Evolutionary conservation across 768 basidiomycete species (phyloP).

Genomic region (Pholiota conissans): DNA sequence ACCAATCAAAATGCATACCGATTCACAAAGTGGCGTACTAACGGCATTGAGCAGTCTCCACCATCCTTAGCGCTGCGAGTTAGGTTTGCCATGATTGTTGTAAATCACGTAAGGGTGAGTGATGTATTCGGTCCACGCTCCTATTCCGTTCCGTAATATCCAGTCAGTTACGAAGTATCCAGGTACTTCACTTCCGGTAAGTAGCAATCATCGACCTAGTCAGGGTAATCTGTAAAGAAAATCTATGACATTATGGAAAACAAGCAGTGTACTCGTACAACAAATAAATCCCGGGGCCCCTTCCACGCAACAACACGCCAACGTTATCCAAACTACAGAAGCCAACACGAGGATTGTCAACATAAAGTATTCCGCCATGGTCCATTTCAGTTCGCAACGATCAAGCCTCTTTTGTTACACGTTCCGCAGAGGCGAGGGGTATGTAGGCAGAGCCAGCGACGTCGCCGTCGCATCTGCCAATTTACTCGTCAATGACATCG

Average conservation of each 20-base stretch:
- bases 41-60: no score
- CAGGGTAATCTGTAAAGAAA: background rate
- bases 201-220: no score
- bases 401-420: background rate
- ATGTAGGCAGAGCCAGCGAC: background rate
- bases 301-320: background rate
- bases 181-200: background rate
- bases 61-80: no score
- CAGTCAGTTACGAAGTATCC: no score
- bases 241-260: background rate
- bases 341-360: background rate
- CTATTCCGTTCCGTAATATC: no score
- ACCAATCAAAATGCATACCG: no score
- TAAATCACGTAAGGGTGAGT: no score
- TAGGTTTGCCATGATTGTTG: no score
- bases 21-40: no score
- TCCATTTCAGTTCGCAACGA: no score
- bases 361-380: background rate
- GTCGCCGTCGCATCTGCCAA: slow-evolving; percentile 12
- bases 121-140: no score
- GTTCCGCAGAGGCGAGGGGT: background rate
- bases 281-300: background rate
- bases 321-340: background rate
- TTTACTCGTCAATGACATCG: slow-evolving; percentile 10
- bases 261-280: slow-evolving; percentile 2